Percentiles rank a stretch among this genome's conserved stretches.
Conservation (phyloP, 805 yeast species). For the Metschnikowia arizonensis region DNA sequence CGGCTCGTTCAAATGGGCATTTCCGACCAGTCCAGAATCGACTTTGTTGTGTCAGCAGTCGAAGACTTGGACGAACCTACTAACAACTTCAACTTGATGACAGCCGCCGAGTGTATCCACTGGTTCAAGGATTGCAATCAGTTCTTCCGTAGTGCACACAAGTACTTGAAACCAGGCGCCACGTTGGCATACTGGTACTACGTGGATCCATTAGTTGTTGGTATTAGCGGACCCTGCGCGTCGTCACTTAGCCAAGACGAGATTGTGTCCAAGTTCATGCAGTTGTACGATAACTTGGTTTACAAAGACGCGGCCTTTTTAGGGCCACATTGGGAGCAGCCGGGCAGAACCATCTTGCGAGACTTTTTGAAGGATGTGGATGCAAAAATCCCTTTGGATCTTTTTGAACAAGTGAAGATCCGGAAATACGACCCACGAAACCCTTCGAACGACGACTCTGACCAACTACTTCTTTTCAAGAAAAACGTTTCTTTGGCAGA, state of each 20-base stretch:
- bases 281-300: constrained; percentile 34
- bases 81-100: constrained; percentile 16
- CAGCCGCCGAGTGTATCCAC: constrained; percentile 20
- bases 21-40: constrained; percentile 24
- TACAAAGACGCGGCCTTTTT: constrained; percentile 43
- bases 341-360: constrained; percentile 62
- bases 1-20: constrained; percentile 26
- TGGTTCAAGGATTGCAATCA: constrained; percentile 19
- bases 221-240: constrained; percentile 20
- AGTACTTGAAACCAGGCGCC: constrained; percentile 17
- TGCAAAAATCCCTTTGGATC: constrained; percentile 37
- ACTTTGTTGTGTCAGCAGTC: constrained; percentile 31
- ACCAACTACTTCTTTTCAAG: constrained; percentile 22
- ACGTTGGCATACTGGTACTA: constrained; percentile 21
- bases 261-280: constrained; percentile 20
- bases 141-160: constrained; percentile 14
- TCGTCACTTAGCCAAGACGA: constrained; percentile 14
- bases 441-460: constrained; percentile 12
- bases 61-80: constrained; percentile 27
- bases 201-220: constrained; percentile 30
- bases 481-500: constrained; percentile 41
- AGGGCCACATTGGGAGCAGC: constrained; percentile 82
- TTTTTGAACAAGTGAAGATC: constrained; percentile 38
- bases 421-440: constrained; percentile 23
- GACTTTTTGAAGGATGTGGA: constrained; percentile 39